Percentiles rank a stretch among this genome's conserved stretches.
Conservation (phyloP, 2,329 filamentous ascomycete genomes). For the Paraconiothyrium brasiliense region DNA sequence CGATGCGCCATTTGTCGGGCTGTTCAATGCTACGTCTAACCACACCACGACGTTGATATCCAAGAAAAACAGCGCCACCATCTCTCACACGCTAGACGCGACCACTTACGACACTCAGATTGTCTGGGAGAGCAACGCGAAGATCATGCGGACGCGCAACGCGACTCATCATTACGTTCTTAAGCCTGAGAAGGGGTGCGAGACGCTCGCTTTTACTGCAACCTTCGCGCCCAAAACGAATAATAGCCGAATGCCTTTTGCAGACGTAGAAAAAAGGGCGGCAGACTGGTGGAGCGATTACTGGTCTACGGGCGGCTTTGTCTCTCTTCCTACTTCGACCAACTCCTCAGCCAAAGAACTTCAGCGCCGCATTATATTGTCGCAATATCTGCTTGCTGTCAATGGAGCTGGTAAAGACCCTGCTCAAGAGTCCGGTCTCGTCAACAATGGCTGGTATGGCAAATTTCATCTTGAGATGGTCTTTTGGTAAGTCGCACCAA, state of each 20-base stretch:
- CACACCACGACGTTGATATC: constrained; percentile 54
- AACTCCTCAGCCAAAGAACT: constrained; percentile 59
- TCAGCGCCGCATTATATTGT: constrained; percentile 63
- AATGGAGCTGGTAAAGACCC: constrained; percentile 62
- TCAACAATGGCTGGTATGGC: constrained; percentile 66
- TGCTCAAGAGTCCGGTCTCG: constrained; percentile 60
- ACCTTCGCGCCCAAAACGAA: constrained; percentile 38
- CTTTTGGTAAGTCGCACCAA: constrained; percentile 49
- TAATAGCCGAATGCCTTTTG: constrained; percentile 43
- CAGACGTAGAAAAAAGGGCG: constrained; percentile 44
- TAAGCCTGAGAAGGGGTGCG: constrained; percentile 35
- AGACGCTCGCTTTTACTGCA: constrained; percentile 34
- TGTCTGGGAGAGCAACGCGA: constrained; percentile 47
- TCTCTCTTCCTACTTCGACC: constrained; percentile 56
- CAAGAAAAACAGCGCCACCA: constrained; percentile 45
- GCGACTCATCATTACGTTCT: constrained; percentile 58
- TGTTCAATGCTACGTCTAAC: constrained; percentile 59
- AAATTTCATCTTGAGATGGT: constrained; percentile 67
- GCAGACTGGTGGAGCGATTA: constrained; percentile 59
- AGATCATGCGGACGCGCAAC: constrained; percentile 44
- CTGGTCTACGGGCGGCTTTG: constrained; percentile 62
- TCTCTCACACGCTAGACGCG: constrained; percentile 56
- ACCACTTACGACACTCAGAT: constrained; percentile 56
- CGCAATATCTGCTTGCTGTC: constrained; percentile 63
- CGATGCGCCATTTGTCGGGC: constrained; percentile 63